Percentiles rank a stretch among this genome's conserved stretches.
phyloP scores from a whole-genome alignment of 129 eudicot genomes.

The Lactuca sativa region DNA sequence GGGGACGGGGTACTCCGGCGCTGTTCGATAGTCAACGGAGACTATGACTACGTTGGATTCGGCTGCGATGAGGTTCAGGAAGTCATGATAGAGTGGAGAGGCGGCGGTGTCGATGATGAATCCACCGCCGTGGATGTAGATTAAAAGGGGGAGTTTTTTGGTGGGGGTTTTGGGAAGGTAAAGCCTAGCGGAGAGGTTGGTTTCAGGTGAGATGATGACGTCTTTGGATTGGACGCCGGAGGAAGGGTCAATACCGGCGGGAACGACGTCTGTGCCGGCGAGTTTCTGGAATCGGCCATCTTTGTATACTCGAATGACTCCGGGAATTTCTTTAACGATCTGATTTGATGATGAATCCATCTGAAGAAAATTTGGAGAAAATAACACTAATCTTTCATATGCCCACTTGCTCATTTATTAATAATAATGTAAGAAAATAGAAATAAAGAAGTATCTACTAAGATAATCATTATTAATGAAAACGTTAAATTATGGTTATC shows the following conservation, averaged over 20 bases:
- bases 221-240: slow-evolving; percentile 52
- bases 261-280: slow-evolving; percentile 2
- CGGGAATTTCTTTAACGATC: slow-evolving; percentile 21
- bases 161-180: slow-evolving; percentile 19
- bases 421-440: too few species aligned
- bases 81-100: slow-evolving; percentile 24
- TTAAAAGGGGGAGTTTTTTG: slow-evolving; percentile 39
- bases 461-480: too few species aligned
- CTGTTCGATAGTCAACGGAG: slow-evolving; percentile 39
- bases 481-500: too few species aligned
- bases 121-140: slow-evolving; percentile 50
- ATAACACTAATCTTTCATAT: background rate
- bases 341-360: slow-evolving; percentile 17
- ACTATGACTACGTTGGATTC: background rate
- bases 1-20: slow-evolving; percentile 45
- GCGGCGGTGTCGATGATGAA: slow-evolving; percentile 34
- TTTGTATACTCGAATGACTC: slow-evolving; percentile 26
- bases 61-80: slow-evolving; percentile 30
- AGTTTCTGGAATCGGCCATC: slow-evolving; percentile 36
- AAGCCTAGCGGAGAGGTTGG: slow-evolving; percentile 22
- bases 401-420: too few species aligned
- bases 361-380: background rate
- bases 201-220: slow-evolving; percentile 26
- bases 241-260: slow-evolving; percentile 29
- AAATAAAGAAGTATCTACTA: too few species aligned